Evolutionary conservation across 768 basidiomycete species (phyloP).

Genomic region (Kwoniella dendrophila): DNA sequence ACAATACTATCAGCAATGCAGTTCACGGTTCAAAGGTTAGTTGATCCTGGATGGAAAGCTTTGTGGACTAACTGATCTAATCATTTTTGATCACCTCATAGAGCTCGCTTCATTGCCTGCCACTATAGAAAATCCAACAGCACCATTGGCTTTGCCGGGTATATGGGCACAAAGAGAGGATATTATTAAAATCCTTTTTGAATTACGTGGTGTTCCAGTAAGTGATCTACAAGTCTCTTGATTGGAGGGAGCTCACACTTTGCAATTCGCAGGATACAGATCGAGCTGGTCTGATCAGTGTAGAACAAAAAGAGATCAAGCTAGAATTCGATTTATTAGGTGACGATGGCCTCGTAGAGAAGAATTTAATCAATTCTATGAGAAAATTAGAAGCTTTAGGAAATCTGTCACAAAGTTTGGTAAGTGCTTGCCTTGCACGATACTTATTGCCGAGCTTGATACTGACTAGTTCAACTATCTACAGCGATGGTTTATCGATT

Average conservation of each 20-base stretch:
- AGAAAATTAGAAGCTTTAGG: slow-evolving; percentile 76
- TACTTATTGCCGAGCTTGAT: background rate
- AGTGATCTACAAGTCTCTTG: slow-evolving; percentile 47
- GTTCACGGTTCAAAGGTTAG: slow-evolving; percentile 76
- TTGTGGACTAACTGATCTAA: background rate
- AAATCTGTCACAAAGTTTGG: slow-evolving; percentile 81
- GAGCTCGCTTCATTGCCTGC: slow-evolving; percentile 59
- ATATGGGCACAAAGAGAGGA: slow-evolving; percentile 83
- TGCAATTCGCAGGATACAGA: slow-evolving; percentile 29
- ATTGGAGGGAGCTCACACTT: background rate
- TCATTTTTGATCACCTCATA: slow-evolving; percentile 48
- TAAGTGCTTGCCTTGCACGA: slow-evolving; percentile 58
- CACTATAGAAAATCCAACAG: slow-evolving; percentile 14
- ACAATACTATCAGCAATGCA: slow-evolving; percentile 93
- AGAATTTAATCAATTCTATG: slow-evolving; percentile 70
- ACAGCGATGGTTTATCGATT: slow-evolving; percentile 82
- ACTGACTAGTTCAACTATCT: background rate
- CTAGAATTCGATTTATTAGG: slow-evolving; percentile 72
- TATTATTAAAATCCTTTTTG: slow-evolving; percentile 71
- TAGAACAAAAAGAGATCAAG: slow-evolving; percentile 76
- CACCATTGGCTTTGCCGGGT: slow-evolving; percentile 63
- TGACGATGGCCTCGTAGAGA: slow-evolving; percentile 62
- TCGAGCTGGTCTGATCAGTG: slow-evolving; percentile 52
- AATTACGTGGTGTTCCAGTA: slow-evolving; percentile 65
- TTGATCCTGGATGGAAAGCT: background rate